Evolutionary conservation across 805 yeast species (phyloP), one percentile per base, ranked within the genome.

Genomic region (Ogataea nakhonphanomensis): DNA sequence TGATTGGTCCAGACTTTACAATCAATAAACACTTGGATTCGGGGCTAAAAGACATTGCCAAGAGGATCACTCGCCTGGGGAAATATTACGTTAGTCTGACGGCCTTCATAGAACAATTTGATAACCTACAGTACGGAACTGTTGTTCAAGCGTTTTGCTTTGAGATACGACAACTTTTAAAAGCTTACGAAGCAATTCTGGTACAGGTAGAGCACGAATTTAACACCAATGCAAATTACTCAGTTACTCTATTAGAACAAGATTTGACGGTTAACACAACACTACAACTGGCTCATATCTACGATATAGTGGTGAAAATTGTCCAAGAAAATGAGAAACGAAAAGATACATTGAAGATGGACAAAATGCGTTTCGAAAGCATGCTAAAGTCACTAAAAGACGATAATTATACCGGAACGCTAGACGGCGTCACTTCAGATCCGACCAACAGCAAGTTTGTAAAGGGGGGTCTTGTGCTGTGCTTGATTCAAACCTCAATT

Each of bases 391-490:
- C 69, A 10, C 61, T 74, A 21, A 64, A 66, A 35, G 61, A 66
- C 29, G 76, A 73, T 40, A 22, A 56, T 58, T 62, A 68, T 29
- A 65, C 71, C 0, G 79, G 78, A 0, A 55, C 71, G 1, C 53
- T 77, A 10, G 81, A 78, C 40, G 61, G 59, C n/a, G 59, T 76
- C 1, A 55, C 73, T 5, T 67, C 79, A 1, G 85, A 81, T 52
- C 67, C 74, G 3, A 58, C 72, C 8, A 67, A 67, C 28, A 74
- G 78, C 38, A 67, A 72, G 28, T 64, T 69, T 15, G 83, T 82
- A 14, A 85, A 84, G 62, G 98, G 99, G 25, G 96, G 96, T 0
- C 59, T 81, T 9, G 74, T 85, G 0, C 61, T 91, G 27, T 67
- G 74, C 37, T 66, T 84, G 1, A 66, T 93, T 1, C 84, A 84